These are phyloP conservation scores for Seminavis robusta DNA, from an alignment of 108 stramenopile genomes.

Conservation along the genomic window DNA sequence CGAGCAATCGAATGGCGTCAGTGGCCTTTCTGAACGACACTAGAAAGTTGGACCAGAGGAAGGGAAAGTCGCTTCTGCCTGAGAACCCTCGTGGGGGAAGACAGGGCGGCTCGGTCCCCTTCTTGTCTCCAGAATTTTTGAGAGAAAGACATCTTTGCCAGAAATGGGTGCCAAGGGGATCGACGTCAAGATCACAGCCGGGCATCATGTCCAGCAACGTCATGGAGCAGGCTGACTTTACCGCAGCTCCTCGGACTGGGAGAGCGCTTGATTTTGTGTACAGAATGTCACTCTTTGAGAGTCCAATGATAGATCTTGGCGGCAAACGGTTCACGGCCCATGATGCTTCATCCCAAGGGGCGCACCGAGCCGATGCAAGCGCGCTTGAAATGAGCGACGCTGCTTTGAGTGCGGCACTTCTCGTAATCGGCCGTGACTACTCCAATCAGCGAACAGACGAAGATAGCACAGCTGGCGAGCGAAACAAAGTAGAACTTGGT, in stretches of 20 bases:
- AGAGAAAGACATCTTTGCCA: slow-evolving; percentile 52
- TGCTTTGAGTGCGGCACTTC: slow-evolving; percentile 54
- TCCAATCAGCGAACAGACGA: not conserved
- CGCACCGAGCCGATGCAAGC: slow-evolving; percentile 79
- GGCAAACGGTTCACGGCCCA: slow-evolving; percentile 71
- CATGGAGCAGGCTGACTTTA: slow-evolving; percentile 78
- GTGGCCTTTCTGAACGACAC: slow-evolving; percentile 49
- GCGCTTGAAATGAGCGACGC: slow-evolving; percentile 78
- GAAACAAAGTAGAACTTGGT: slow-evolving; percentile 39
- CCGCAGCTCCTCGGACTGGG: slow-evolving; percentile 61
- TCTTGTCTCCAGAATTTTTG: slow-evolving; percentile 34
- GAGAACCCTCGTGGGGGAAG: not conserved
- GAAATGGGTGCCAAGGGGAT: slow-evolving; percentile 34
- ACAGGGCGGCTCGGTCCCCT: slow-evolving; percentile 10
- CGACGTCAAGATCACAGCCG: slow-evolving; percentile 14
- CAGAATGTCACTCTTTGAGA: slow-evolving; percentile 70
- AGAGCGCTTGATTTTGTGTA: slow-evolving; percentile 80
- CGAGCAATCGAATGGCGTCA: slow-evolving; percentile 70
- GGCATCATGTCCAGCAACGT: slow-evolving; percentile 48
- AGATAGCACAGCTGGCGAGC: not conserved
- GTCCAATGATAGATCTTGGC: slow-evolving; percentile 62
- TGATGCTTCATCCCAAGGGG: slow-evolving; percentile 45
- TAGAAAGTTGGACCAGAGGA: slow-evolving; percentile 51
- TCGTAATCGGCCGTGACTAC: slow-evolving; percentile 38
- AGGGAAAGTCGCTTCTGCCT: slow-evolving; percentile 9